Base-by-base conservation (phyloP, 176 grass and related monocot genomes). In the Musa schizocarpa region DNA sequence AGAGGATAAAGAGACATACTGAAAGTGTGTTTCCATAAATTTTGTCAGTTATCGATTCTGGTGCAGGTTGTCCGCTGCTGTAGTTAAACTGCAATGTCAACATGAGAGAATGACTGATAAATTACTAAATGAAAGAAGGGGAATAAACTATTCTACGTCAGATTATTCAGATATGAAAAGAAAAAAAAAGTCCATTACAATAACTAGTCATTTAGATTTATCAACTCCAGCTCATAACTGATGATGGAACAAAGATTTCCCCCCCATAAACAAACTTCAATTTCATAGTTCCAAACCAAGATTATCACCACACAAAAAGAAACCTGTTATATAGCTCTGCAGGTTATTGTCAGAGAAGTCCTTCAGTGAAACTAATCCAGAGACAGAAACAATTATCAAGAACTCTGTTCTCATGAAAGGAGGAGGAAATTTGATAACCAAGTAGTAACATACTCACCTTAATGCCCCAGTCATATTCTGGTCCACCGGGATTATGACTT, bases 401-500 rank as follows among this genome's bases (percentile, higher is more conserved):
- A 50, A 50, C 50, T 34, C 8, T 50, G 3, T 19, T 50, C n/a
- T 68, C 65, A 24, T 3, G 2, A 74, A 76, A 52, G 13, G 49
- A 9, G 9, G 58, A 22, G 65, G 52, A 77, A 29, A 53, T 8
- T 1, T 50, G 56, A 78, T 21, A 73, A 8, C 25, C 16, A 61
- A 19, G 8, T 65, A 48, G 50, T n/a, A 74, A 73, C 13, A 52
- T 61, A 20, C 67, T 85, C 74, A 96, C 92, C 92, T 96, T 96
- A 82, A 96, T 96, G 22, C 89, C 92, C 92, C 92, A 92, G 63
- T 96, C 92, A 61, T 89, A 82, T 12, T 96, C 86, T 53, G 85
- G 92, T 69, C 92, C 92, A 78, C 92, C 89, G 53, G 92, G 92
- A 85, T 96, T 96, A 73, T 96, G 92, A 62, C 92, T 96, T 84